A percentile compares a stretch with the other conserved stretches of the same genome.
phyloP scores from a whole-genome alignment of 169 alveolate genomes.

The Babesia sp. region DNA sequence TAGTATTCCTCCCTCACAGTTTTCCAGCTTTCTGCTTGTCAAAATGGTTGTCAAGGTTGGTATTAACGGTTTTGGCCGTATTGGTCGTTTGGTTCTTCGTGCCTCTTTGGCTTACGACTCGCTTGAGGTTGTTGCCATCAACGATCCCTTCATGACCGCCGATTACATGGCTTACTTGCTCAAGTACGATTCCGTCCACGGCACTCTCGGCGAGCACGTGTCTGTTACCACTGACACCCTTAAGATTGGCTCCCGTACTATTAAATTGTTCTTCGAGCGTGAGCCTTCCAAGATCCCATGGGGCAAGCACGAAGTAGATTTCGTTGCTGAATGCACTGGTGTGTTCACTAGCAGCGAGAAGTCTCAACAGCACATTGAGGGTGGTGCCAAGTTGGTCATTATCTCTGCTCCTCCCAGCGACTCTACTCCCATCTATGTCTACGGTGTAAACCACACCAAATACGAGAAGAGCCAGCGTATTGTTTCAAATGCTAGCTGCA shows the following conservation, averaged over 20 bases:
- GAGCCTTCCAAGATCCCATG: slow-evolving; percentile 96
- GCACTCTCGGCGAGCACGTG: slow-evolving; percentile 84
- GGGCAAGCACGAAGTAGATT: slow-evolving; percentile 95
- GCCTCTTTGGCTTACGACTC: slow-evolving; percentile 80
- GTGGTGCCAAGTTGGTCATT: slow-evolving; percentile 98
- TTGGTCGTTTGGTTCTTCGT: slow-evolving; percentile 97
- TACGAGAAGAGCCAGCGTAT: slow-evolving; percentile 87
- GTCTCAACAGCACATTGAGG: slow-evolving; percentile 92
- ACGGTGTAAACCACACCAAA: slow-evolving; percentile 96
- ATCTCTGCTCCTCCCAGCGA: slow-evolving; percentile 99
- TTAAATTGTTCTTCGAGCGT: slow-evolving; percentile 86
- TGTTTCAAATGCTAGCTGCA: slow-evolving; percentile 99
- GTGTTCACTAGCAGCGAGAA: slow-evolving; percentile 93
- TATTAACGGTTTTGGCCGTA: slow-evolving; percentile 99
- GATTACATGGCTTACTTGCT: slow-evolving; percentile 93
- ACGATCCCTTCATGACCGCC: slow-evolving; percentile 96
- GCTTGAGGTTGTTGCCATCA: slow-evolving; percentile 91
- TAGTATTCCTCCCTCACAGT: neutral
- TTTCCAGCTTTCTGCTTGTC: neutral
- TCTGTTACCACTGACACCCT: slow-evolving; percentile 80
- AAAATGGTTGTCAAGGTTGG: slow-evolving; percentile 91
- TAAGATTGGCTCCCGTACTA: slow-evolving; percentile 82
- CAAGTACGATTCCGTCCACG: slow-evolving; percentile 96
- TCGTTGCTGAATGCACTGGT: slow-evolving; percentile 98
- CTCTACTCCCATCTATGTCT: slow-evolving; percentile 95